A percentile compares a stretch with the other conserved stretches of the same genome.
Conservation (phyloP, 768 basidiomycete species). For the Kwoniella bestiolae region DNA sequence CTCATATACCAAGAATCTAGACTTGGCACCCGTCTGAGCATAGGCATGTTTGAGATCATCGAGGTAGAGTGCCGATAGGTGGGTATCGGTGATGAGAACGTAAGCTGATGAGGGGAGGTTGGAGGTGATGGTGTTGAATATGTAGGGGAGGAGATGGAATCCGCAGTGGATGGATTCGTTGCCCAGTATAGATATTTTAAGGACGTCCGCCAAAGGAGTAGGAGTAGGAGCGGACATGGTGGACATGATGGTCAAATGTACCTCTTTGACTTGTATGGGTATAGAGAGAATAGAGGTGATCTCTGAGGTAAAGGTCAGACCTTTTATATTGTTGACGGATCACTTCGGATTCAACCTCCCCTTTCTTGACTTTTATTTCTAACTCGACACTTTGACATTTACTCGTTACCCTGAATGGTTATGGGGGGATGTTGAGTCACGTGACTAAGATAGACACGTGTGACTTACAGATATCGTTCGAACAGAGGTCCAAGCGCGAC, state of each 20-base stretch:
- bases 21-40: slow-evolving; percentile 40
- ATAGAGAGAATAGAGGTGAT: not conserved
- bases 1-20: slow-evolving; percentile 74
- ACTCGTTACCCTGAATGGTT: not conserved
- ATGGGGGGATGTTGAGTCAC: not conserved
- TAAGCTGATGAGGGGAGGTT: slow-evolving; percentile 81
- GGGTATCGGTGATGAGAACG: slow-evolving; percentile 88
- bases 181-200: slow-evolving; percentile 81
- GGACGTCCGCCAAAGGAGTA: slow-evolving; percentile 61
- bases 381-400: not conserved
- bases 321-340: slow-evolving; percentile 1
- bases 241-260: not conserved
- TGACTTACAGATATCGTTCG: not conserved
- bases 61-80: slow-evolving; percentile 82
- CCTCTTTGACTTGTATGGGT: not conserved
- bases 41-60: slow-evolving; percentile 66
- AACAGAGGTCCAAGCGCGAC: not conserved
- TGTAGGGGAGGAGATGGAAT: slow-evolving; percentile 85
- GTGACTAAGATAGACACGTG: not conserved
- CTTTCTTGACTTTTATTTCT: not conserved
- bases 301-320: not conserved
- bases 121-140: slow-evolving; percentile 67
- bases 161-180: slow-evolving; percentile 90
- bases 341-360: not conserved
- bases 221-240: slow-evolving; percentile 23